These are phyloP conservation scores for Nakaseomyces sp. DNA, from an alignment of 1,139 yeast genomes.

Conservation along the genomic window DNA sequence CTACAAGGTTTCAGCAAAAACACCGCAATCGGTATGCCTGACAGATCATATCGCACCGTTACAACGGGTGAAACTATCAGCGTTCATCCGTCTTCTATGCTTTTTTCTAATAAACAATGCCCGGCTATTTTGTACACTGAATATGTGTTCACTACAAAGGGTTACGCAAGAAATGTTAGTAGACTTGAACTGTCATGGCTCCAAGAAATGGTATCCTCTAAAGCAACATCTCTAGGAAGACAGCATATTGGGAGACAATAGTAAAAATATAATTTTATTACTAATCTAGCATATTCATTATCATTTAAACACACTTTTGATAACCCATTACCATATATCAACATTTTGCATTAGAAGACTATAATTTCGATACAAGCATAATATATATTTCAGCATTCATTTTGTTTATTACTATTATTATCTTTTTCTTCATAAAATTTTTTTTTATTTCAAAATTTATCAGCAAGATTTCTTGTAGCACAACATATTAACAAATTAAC, in stretches of 20 bases:
- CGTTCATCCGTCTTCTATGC: slow-evolving; percentile 84
- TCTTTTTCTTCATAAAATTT: too few species aligned
- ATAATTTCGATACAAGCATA: too few species aligned
- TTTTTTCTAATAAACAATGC: slow-evolving; percentile 63
- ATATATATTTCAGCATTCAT: too few species aligned
- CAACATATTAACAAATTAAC: too few species aligned
- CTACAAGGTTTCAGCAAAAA: slow-evolving; percentile 73
- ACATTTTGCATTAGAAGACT: too few species aligned
- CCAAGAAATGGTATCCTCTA: slow-evolving; percentile 52
- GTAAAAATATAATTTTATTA: too few species aligned
- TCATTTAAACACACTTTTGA: too few species aligned
- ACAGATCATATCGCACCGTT: slow-evolving; percentile 81
- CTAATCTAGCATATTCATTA: too few species aligned
- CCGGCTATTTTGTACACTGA: slow-evolving; percentile 94
- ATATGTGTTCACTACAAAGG: slow-evolving; percentile 85
- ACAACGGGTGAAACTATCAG: slow-evolving; percentile 71
- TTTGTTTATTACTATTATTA: too few species aligned
- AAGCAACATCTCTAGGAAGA: slow-evolving; percentile 1
- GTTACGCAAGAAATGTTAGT: slow-evolving; percentile 84
- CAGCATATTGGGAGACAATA: background rate
- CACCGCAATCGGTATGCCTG: slow-evolving; percentile 93
- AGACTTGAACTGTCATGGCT: slow-evolving; percentile 82
- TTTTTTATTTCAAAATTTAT: too few species aligned
- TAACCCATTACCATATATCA: too few species aligned
- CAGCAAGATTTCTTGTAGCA: too few species aligned